Base-by-base conservation (phyloP, 2,329 filamentous ascomycete species). In the Cadophora gregata region DNA sequence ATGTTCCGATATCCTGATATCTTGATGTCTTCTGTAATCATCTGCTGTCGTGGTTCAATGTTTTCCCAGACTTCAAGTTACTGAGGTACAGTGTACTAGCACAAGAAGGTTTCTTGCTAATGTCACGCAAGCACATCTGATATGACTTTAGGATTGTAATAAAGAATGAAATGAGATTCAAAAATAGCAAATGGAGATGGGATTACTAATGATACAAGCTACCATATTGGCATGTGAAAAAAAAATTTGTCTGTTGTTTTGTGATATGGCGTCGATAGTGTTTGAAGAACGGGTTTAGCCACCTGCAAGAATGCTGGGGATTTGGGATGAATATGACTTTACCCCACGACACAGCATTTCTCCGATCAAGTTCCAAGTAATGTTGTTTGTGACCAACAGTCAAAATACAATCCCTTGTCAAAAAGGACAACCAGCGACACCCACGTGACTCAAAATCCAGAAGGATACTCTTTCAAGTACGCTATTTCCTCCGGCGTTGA, bases 401-500 rank as follows among this genome's bases (percentile, higher is more conserved):
- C n/a, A n/a, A n/a, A n/a, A n/a, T n/a, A n/a, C n/a, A n/a, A n/a
- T n/a, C n/a, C n/a, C n/a, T n/a, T n/a, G n/a, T n/a, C 6, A 36
- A 36, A 36, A 12, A 36, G 12, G 6, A 36, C 6, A 36, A 36
- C 31, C 31, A 36, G 16, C 4, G 42, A 21, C 1, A 19, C 2
- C 4, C 50, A 53, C 19, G 25, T 31, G 50, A 31, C 19, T 9
- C n/a, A 53, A 31, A 53, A 73, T 10, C 73, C 72, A 36, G n/a
- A 25, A 1, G 72, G 73, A 31, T 71, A 62, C 21, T 73, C 42
- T 47, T 47, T 47, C 4, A 47, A n/a, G 42, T 47, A 47, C 19
- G 42, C 42, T 1, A 47, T 21, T n/a, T 47, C 69, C 51, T 71
- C 73, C 14, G 67, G 24, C 12, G 73, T 76, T 6, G 66, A 71